Evolutionary conservation across 208 protist species (phyloP), one percentile per base, ranked within the genome.

Genomic region (Wallacemonas sp.): DNA sequence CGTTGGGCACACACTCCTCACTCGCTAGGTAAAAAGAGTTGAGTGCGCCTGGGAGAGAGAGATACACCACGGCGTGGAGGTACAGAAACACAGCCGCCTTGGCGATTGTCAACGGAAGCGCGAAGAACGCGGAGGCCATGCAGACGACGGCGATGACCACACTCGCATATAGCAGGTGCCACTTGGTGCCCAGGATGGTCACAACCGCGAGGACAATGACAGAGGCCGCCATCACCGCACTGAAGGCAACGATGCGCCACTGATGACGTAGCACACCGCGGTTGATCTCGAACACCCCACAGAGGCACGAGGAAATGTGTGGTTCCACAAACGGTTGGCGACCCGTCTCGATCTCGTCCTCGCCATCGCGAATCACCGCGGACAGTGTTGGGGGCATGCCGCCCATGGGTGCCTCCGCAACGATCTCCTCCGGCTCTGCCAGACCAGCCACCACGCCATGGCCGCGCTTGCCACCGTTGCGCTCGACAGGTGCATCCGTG

Each of bases 1-100:
- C 78, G 32, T 54, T 63, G 1, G 62, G 50, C 26, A 74, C 45
- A 50, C 74, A 81, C 27, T 44, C 32, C 8, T 61, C 46, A 5
- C 42, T 53, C 15, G 71, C 78, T 15, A 73, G 37, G 54, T 73
- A 88, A 38, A 80, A 82, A 38, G 30, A 69, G 42, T 76, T 63
- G 4, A 88, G 27, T 3, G 78, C 70, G 22, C 78, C 73, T 26
- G 68, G 61, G 33, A 88, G 54, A 26, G 67, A 63, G 27, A 88
- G 45, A 62, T 88, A 88, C 13, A 78, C 26, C 8, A 54, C 63
- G 27, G 70, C 55, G 30, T 63, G 36, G 22, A 83, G 24, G 48
- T 78, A 88, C 10, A 66, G 42, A 37, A 76, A 85, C 19, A 81
- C 17, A 17, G 63, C 75, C 2, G 69, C 73, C 42, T 82, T 81